These are phyloP conservation scores for Colletotrichum sp. DNA, from an alignment of 2,329 filamentous ascomycete genomes.

Conservation along the genomic window DNA sequence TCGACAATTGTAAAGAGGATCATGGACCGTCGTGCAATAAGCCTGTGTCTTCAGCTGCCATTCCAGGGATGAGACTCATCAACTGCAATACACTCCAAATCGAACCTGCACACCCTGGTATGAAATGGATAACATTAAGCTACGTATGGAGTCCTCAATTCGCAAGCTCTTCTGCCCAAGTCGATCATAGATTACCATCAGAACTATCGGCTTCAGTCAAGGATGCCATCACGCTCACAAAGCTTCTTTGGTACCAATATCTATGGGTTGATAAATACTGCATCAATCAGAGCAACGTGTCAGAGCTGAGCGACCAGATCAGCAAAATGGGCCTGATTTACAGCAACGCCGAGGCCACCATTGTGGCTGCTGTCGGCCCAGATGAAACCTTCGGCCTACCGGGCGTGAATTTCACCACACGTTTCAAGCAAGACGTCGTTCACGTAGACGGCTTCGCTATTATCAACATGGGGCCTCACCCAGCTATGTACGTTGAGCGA, in stretches of 20 bases:
- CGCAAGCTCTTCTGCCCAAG: background rate
- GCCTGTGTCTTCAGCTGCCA: background rate
- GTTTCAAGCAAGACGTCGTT: background rate
- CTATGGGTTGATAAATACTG: background rate
- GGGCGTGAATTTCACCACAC: background rate
- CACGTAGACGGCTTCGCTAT: background rate
- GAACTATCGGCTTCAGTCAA: background rate
- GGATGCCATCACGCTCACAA: background rate
- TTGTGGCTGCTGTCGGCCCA: background rate
- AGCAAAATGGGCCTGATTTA: background rate
- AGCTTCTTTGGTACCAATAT: background rate
- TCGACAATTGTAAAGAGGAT: background rate
- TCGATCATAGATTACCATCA: background rate
- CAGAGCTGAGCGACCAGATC: background rate
- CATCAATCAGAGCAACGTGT: background rate
- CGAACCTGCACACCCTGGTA: background rate
- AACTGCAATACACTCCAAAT: background rate
- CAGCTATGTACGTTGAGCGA: background rate
- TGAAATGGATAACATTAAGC: background rate
- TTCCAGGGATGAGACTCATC: background rate
- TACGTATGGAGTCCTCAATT: background rate
- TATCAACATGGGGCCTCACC: background rate
- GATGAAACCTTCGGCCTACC: background rate
- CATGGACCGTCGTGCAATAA: background rate
- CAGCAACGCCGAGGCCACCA: background rate